phyloP scores from a whole-genome alignment of 1,139 yeast species.

The Diutina rugosa region DNA sequence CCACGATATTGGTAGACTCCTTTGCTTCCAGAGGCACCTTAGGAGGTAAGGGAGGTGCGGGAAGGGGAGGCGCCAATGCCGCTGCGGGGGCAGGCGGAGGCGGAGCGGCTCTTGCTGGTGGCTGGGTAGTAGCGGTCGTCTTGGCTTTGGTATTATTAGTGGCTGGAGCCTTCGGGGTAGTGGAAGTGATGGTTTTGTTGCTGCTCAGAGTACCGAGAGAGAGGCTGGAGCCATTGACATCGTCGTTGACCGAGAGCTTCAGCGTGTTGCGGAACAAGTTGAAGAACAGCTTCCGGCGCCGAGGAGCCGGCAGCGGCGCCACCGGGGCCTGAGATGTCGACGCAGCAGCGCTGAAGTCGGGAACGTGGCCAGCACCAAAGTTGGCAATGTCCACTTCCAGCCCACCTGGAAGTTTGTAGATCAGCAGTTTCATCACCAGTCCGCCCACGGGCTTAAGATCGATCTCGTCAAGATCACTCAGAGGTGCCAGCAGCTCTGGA shows the following conservation, averaged over 20 bases:
- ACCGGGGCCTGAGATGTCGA: background rate
- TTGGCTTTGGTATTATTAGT: background rate
- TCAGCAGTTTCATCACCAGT: background rate
- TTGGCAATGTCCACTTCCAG: background rate
- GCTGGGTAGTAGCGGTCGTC: background rate
- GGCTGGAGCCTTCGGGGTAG: background rate
- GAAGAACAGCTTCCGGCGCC: background rate
- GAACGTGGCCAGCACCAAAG: background rate
- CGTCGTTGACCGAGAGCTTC: background rate
- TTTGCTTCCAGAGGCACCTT: background rate
- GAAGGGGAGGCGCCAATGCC: background rate
- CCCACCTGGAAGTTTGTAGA: background rate
- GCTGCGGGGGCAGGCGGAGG: background rate
- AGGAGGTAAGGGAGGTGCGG: background rate
- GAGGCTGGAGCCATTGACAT: background rate
- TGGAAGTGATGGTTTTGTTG: background rate
- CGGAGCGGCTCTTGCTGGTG: background rate
- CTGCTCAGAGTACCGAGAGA: background rate
- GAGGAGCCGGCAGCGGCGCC: background rate
- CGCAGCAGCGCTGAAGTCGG: background rate
- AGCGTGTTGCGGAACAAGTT: background rate
- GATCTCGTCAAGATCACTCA: background rate
- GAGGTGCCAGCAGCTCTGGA: background rate
- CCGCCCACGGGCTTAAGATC: background rate
- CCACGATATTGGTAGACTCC: background rate